These are phyloP conservation scores for Ligustrum vulgare DNA, from an alignment of 257 asterid species.

Conservation along the genomic window DNA sequence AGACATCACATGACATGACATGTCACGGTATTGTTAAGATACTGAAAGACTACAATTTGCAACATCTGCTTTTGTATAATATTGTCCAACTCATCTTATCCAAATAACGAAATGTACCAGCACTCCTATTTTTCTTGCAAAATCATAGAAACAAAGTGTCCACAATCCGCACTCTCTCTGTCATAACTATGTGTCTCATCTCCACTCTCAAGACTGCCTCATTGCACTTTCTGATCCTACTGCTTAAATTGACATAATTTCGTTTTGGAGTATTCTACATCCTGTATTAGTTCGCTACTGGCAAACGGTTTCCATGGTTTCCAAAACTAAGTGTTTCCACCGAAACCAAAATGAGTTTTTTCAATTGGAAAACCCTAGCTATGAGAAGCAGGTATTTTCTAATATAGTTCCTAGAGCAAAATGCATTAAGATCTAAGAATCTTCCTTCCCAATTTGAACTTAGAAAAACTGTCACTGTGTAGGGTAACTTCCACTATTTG, in stretches of 20 bases:
- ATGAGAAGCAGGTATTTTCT: not conserved
- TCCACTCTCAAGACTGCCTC: not conserved
- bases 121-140: not conserved
- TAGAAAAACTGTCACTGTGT: not conserved
- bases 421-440: not conserved
- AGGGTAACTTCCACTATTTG: not conserved
- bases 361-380: not conserved
- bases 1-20: not conserved
- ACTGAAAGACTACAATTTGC: constrained; percentile 7
- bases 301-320: not conserved
- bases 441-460: not conserved
- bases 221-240: not conserved
- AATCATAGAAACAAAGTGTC: not conserved
- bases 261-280: not conserved
- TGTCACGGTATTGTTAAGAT: constrained; percentile 5
- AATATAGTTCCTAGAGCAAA: not conserved
- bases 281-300: not conserved
- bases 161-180: not conserved
- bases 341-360: not conserved
- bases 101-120: constrained; percentile 16
- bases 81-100: constrained; percentile 8
- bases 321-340: not conserved
- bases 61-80: constrained; percentile 10
- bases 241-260: not conserved
- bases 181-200: not conserved